Evolutionary conservation across 768 basidiomycete genomes (phyloP), one percentile per base, ranked within the genome.

Genomic region (Kondoa malvinella): DNA sequence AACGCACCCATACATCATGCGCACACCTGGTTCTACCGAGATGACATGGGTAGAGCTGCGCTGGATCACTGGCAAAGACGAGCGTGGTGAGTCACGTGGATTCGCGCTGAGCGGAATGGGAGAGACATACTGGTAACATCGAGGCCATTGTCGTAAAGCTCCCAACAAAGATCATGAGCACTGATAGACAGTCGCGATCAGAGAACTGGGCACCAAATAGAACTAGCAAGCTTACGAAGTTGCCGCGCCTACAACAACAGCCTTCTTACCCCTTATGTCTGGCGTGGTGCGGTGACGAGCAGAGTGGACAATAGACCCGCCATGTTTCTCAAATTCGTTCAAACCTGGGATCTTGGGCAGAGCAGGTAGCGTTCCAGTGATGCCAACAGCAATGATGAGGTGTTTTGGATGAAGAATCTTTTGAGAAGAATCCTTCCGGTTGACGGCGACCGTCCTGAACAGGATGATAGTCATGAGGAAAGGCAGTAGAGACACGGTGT

Each of bases 261-360:
- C 66, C 27, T 67, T 67, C 66, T 67, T 67, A 26, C 66, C 66
- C 4, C 8, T 31, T 15, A 25, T 26, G 33, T 67, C 60, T 2
- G 57, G 33, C n/a, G 66, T 26, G 25, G 26, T 4, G 3, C n/a
- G 26, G 33, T 66, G 60, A 17, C 25, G 4, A 16, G 2, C 2
- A 12, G 66, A 65, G 58, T 67, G 60, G 0, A 60, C 12, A 34
- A 34, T 50, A n/a, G 30, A 14, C 2, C 66, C 66, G 50, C 34
- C 34, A 67, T 26, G n/a, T 2, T 67, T 67, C 29, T 60, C 66
- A 50, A 26, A 34, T 30, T 57, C 66, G 17, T 26, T 14, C 8
- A 67, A 16, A 25, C 31, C 58, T 15, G 66, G 66, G 15, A 64
- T 34, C 26, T 60, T 16, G 31, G 66, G 66, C 15, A 65, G 17